Conservation (phyloP, 2,329 filamentous ascomycete genomes). For the Xylariaceae sp. region DNA sequence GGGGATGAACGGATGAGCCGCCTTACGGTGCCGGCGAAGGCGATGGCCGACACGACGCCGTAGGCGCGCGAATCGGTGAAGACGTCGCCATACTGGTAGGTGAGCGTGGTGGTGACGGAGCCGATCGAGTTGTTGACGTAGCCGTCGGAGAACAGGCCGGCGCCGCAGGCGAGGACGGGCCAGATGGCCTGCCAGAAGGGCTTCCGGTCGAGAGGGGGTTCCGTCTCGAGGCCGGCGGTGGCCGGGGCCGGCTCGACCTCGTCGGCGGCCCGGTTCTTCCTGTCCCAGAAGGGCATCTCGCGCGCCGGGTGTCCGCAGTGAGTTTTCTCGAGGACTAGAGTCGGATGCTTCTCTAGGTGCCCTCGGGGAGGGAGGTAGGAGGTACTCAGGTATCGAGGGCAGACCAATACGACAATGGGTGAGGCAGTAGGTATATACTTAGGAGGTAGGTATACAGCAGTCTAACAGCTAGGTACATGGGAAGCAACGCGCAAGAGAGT, state of each 20-base stretch:
- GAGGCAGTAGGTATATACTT: no score
- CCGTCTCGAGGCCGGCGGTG: conserved; percentile 1
- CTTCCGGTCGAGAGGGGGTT: conserved; percentile 19
- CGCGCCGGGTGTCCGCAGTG: no score
- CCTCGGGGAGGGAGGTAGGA: no score
- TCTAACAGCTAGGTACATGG: no score
- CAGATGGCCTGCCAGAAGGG: conserved; percentile 28
- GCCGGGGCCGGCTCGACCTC: conserved; percentile 11
- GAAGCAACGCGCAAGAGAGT: no score
- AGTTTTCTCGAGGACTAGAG: no score
- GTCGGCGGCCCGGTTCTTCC: not conserved
- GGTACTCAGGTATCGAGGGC: no score
- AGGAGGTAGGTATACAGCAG: no score
- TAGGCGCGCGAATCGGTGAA: conserved; percentile 64
- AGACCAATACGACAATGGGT: no score
- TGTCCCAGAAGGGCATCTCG: no score
- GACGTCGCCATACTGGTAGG: conserved; percentile 56
- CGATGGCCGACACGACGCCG: conserved; percentile 71
- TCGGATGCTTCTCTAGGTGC: no score
- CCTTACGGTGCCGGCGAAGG: conserved; percentile 66
- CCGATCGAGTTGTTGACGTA: conserved; percentile 84
- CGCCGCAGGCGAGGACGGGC: conserved; percentile 81
- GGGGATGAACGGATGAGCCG: no score
- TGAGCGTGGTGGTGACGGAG: conserved; percentile 72
- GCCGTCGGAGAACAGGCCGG: conserved; percentile 84